Evolutionary conservation across 208 protist species (phyloP), one percentile per base, ranked within the genome.

Genomic region (Jaenimonas drosophilae): DNA sequence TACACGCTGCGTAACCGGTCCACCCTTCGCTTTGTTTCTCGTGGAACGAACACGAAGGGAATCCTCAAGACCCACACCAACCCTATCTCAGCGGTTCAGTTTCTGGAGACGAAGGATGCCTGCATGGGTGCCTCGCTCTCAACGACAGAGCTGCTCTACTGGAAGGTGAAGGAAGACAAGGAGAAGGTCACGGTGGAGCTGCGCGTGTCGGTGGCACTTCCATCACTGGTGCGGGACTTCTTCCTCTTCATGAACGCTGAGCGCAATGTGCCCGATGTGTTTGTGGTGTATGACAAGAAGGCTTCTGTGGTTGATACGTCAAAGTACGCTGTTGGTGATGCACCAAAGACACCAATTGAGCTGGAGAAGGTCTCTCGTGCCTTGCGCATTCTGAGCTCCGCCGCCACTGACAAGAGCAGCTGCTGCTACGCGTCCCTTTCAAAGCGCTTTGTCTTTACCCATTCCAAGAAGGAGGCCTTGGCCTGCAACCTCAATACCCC

Each of bases 231-330:
- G 38, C 50, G 60, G 31, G 57, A 59, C 51, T 87, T 94, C 32
- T 51, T 68, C 40, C 88, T 88, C 59, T 94, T 89, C 51, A 90
- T 94, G 51, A 88, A 90, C 60, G 51, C 72, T 7, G 38, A 61
- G 2, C 73, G 64, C 20, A 42, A 49, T 32, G 63, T 66, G 34
- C 80, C 80, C 0, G 80, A 94, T 39, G 26, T 90, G 43, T 68
- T 94, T 11, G 21, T 94, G n/a, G 42, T 90, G 30, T 81, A 89
- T 60, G 66, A 70, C 33, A 60, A 57, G 32, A 75, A 71, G 21
- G 85, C 76, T 2, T 64, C 67, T 2, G 64, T 90, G 33, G 65
- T 94, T 28, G 64, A 84, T 48, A 84, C 74, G 61, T 80, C 71
- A 38, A 70, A 75, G 49, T 63, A 56, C 71, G 42, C 61, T 74